A percentile compares a stretch with the other conserved stretches of the same genome.
Conservation (phyloP, 2,329 filamentous ascomycete species). For the Neofusicoccum ribis region DNA sequence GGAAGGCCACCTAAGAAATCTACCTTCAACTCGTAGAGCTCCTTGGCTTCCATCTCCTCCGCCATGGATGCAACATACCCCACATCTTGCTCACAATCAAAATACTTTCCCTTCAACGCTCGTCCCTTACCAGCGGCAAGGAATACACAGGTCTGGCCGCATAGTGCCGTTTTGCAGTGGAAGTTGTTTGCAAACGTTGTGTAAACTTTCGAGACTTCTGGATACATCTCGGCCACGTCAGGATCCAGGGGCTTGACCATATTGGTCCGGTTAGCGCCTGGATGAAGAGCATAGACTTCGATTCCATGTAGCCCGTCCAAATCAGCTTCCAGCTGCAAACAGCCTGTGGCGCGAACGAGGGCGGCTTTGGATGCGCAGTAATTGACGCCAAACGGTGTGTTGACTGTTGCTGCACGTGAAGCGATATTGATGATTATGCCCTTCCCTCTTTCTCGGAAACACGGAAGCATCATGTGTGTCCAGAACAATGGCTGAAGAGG, state of each 20-base stretch:
- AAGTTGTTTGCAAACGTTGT: neutral
- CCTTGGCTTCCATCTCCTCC: neutral
- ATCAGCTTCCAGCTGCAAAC: neutral
- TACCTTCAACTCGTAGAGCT: neutral
- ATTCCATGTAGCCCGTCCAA: neutral
- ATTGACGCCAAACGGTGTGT: neutral
- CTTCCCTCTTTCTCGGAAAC: neutral
- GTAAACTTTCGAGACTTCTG: neutral
- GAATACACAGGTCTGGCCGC: constrained; percentile 34
- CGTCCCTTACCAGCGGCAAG: constrained; percentile 31
- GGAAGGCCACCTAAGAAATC: neutral
- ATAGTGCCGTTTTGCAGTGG: constrained; percentile 24
- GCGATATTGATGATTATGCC: neutral
- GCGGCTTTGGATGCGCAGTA: neutral
- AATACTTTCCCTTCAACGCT: constrained; percentile 30
- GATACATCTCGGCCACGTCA: neutral
- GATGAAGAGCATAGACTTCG: neutral
- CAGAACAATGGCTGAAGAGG: neutral
- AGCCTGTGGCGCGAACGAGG: neutral
- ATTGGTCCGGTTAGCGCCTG: neutral
- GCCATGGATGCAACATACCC: neutral
- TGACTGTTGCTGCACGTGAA: neutral
- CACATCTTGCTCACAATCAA: constrained; percentile 20
- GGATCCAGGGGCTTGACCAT: neutral
- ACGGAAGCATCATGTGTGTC: neutral